Evolutionary conservation across 2,329 filamentous ascomycete species (phyloP), one percentile per base, ranked within the genome.

Genomic region (Diaporthe citriasiana): DNA sequence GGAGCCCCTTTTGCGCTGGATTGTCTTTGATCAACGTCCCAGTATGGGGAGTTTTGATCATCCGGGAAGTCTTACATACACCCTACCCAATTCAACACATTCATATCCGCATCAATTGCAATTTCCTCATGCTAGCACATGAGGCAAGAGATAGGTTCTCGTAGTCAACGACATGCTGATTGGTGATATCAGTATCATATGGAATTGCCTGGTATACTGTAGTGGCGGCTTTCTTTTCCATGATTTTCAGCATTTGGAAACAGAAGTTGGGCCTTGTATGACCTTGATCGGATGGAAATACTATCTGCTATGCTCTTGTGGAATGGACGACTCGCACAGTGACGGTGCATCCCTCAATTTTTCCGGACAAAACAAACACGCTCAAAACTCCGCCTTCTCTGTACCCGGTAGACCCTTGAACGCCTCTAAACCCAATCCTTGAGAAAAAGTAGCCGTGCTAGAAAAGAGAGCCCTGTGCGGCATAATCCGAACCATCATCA

Each of bases 321-420:
- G 22, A 38, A 22, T 40, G 45, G 47, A 53, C 15, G 8, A 8
- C n/a, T 53, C 10, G 33, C 38, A 53, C 33, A 35, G 47, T 51
- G 63, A 53, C 27, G n/a, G 47, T 53, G 47, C 13, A n/a, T 27
- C 47, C 33, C 2, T 51, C 22, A 27, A 40, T 0, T 35, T 53
- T 50, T 63, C 56, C 38, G 56, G 27, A 71, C 55, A 55, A 40
- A 63, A 50, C 63, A n/a, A 63, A 25, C 47, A n/a, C 60, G 63
- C 60, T 51, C 47, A 45, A 38, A 72, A 72, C 73, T 70, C 68
- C 68, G 50, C 38, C 70, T 42, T 35, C 56, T 57, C 27, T 55
- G 30, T 53, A 63, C 56, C 70, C 17, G 19, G 12, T 51, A 33
- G 25, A 63, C 45, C 69, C 56, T 40, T 45, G 17, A 72, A 72